These are phyloP conservation scores for Nepenthes gracilis DNA, from an alignment of 148 eudicot species.

Conservation along the genomic window DNA sequence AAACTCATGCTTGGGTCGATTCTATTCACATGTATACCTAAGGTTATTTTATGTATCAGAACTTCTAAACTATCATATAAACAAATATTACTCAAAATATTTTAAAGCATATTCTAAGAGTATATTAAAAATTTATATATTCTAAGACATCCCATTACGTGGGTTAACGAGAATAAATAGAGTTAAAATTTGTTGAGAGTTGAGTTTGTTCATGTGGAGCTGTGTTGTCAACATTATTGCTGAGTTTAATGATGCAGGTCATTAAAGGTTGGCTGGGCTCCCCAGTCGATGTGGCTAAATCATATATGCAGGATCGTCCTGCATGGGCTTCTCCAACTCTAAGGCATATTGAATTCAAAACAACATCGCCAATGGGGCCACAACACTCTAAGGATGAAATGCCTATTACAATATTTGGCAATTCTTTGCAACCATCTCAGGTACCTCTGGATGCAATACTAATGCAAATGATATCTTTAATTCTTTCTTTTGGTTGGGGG, in stretches of 20 bases:
- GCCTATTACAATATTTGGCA: conserved; percentile 24
- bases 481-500: background rate
- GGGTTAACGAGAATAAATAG: too few relatives aligned
- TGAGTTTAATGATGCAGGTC: conserved; percentile 25
- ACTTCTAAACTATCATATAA: too few relatives aligned
- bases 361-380: conserved; percentile 35
- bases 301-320: conserved; percentile 74
- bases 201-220: too few relatives aligned
- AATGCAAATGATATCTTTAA: background rate
- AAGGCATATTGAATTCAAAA: conserved; percentile 26
- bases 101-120: too few relatives aligned
- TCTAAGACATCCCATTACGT: too few relatives aligned
- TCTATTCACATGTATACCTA: too few relatives aligned
- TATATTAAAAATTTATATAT: too few relatives aligned
- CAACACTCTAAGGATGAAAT: conserved; percentile 35
- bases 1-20: too few relatives aligned
- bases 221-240: too few relatives aligned
- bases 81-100: too few relatives aligned
- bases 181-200: too few relatives aligned
- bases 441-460: conserved; percentile 4
- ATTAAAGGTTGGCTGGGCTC: conserved; percentile 37
- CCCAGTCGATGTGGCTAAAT: conserved; percentile 80
- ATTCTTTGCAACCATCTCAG: conserved; percentile 31
- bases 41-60: too few relatives aligned
- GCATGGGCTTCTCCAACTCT: conserved; percentile 59